Base-by-base conservation (phyloP, 768 basidiomycete genomes). In the Tylopilus intermedius region DNA sequence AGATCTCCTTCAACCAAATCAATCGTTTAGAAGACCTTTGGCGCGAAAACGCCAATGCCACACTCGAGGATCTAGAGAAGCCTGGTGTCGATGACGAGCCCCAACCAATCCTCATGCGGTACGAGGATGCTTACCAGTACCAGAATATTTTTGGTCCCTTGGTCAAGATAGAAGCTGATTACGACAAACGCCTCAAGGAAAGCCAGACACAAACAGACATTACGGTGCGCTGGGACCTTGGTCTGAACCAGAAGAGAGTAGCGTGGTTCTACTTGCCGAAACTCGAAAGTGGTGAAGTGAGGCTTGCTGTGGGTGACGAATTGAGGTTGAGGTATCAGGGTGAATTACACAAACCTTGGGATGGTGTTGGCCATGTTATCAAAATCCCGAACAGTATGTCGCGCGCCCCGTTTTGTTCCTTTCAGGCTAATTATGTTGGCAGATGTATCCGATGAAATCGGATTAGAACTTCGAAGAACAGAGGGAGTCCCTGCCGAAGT, bases 91-190 rank as follows among this genome's bases (percentile, higher is more conserved):
- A 99, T 63, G 96, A 99, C 69, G 96, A 99, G 63, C 94, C 96
- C 3, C 94, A 97, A 67, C 82, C 88, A 7, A 88, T 99, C 56
- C 67, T 95, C 22, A 72, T 89, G 49, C 86, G 85, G 58, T 99
- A 99, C 69, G 95, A 98, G 67, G 96, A 99, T 68, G 96, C 96
- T 42, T 99, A 98, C 66, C 96, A 98, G 64, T 99, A 99, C 68
- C 96, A 99, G 74, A 99, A 99, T 67, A 98, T 99, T 51, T 95
- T 98, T 63, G 96, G 96, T 5, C 96, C 96, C 14, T 81, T 99
- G 43, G 96, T 99, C 71, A 99, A 99, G 75, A 98, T 99, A 61
- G 96, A 99, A 66, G 96, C 96, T 2, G 96, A 99, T 73, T 99
- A 97, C 63, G 96, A 99, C 67, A 97, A 97, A 73, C 81, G 86